These are phyloP conservation scores for Claviceps spartinae DNA, from an alignment of 2,329 filamentous ascomycete genomes.

Conservation along the genomic window DNA sequence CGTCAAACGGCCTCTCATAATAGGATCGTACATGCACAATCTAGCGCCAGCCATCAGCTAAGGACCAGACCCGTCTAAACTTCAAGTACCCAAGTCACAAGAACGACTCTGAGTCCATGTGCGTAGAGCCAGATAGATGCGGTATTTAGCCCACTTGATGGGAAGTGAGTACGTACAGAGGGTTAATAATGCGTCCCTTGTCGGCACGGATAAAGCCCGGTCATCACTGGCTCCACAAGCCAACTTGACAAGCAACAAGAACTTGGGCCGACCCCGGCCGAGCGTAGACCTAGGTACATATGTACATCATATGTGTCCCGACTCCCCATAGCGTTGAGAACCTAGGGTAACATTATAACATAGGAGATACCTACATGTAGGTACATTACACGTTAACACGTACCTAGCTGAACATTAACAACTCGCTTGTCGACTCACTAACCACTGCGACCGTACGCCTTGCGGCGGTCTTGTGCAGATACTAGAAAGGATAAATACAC, in stretches of 20 bases:
- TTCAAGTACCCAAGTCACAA: background rate
- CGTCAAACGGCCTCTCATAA: too few relatives aligned
- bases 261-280: too few relatives aligned
- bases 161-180: background rate
- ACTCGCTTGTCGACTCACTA: background rate
- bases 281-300: background rate
- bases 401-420: background rate
- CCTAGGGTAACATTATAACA: too few relatives aligned
- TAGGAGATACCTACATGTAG: background rate
- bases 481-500: slow-evolving; percentile 8
- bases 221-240: background rate
- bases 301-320: background rate
- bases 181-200: background rate
- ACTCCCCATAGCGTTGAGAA: too few relatives aligned
- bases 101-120: too few relatives aligned
- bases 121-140: too few relatives aligned
- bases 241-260: background rate
- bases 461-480: background rate
- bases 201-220: slow-evolving; percentile 6
- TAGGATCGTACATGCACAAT: background rate
- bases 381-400: background rate
- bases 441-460: background rate
- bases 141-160: too few relatives aligned
- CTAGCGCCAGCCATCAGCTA: background rate
- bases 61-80: background rate